Conservation (phyloP, 176 grass and related monocot genomes). For the Cenchrus purpureus region DNA sequence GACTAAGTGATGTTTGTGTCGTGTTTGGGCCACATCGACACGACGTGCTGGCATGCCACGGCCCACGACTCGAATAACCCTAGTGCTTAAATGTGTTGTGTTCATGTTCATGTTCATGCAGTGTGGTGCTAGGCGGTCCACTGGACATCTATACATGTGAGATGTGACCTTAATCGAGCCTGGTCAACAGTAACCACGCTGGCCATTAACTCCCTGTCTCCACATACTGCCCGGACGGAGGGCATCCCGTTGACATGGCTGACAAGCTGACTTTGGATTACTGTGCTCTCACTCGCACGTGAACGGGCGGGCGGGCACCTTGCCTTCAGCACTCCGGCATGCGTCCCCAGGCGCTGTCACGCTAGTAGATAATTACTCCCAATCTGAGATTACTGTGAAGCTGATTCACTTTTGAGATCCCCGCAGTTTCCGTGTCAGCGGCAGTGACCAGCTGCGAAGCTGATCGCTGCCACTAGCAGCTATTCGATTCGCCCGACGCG, state of each 20-base stretch:
- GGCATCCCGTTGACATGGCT: not conserved
- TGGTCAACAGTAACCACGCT: not conserved
- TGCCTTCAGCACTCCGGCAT: not conserved
- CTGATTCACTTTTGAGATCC: constrained; percentile 10
- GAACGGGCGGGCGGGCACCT: not conserved
- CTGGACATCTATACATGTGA: no score
- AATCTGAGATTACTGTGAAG: not conserved
- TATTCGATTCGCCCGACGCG: constrained; percentile 9
- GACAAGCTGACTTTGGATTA: constrained; percentile 20
- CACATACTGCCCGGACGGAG: not conserved
- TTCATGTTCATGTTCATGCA: no score
- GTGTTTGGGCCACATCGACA: no score
- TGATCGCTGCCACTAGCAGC: not conserved
- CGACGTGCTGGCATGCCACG: no score
- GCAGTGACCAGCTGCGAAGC: not conserved
- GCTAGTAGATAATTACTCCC: not conserved
- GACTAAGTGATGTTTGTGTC: no score
- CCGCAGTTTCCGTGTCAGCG: constrained; percentile 2
- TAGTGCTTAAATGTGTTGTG: no score
- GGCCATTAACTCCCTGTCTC: constrained; percentile 6
- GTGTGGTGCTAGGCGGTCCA: no score
- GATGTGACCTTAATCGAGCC: not conserved
- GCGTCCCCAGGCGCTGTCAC: not conserved
- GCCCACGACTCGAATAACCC: no score
- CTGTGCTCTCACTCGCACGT: constrained; percentile 17